Base-by-base conservation (phyloP, 805 yeast genomes). In the Candida montana region DNA sequence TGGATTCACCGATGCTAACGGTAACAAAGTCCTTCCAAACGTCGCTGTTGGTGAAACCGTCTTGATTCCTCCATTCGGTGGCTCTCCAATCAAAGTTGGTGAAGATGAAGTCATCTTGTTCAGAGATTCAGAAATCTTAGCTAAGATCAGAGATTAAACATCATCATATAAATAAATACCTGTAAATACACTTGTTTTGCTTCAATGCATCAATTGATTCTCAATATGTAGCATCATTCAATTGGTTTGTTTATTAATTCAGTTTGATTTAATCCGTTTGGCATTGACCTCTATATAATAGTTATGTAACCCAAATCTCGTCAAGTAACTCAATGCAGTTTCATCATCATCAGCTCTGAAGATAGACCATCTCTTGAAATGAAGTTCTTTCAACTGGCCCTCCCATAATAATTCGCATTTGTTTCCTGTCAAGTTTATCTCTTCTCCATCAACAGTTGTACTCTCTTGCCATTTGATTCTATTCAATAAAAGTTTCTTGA, bases 41-140 rank as follows among this genome's bases (percentile, higher is more conserved):
- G 96, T 93, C 45, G 71, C 78, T 61, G 79, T 85, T 35, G 99
- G 99, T 57, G 99, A 93, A 71, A 80, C 82, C 57, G 98, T 93
- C 36, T 72, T 93, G 72, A 87, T 93, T 61, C 98, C 98, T 51
- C 79, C 83, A 45, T 91, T 84, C 54, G 99, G 99, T 47, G 99
- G 99, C 44, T 79, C 89, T 52, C 69, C 87, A 49, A 77, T 93
- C 66, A 89, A 85, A 70, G 77, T 93, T 55, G 90, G 86, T 54
- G 89, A 84, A 47, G 95, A 90, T 55, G 73, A 78, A 62, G 81
- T 72, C 58, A 74, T 85, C 54, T 72, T 90, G 58, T 89, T 85
- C 79, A 84, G 96, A 65, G 98, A 93, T 69, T 72, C 85, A 58
- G 99, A 91, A 69, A 86, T 91, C 64, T 77, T 93, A 59, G 99